phyloP scores from a whole-genome alignment of 345 rosid species.

The Acer yangbiense region DNA sequence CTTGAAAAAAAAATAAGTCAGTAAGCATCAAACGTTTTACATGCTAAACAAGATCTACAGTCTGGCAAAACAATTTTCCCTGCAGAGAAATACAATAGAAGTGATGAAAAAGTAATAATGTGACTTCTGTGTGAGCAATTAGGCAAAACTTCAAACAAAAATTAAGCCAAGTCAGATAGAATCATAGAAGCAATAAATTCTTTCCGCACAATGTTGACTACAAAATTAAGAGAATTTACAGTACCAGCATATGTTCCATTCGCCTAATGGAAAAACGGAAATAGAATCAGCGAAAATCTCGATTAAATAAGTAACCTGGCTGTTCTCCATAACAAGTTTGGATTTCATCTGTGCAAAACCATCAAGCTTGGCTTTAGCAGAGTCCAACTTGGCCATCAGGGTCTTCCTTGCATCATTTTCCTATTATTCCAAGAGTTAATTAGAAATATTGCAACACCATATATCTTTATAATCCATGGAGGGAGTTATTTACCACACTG shows the following conservation, averaged over 20 bases:
- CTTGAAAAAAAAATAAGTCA: background rate
- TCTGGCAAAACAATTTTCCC: background rate
- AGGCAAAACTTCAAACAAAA: background rate
- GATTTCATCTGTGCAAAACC: constrained; percentile 44
- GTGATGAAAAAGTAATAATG: background rate
- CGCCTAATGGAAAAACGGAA: background rate
- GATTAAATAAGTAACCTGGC: constrained; percentile 42
- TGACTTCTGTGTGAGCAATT: constrained; percentile 4
- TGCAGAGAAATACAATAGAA: background rate
- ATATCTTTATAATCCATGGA: background rate
- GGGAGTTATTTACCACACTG: constrained; percentile 28
- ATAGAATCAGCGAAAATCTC: background rate
- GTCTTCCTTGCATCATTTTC: constrained; percentile 32
- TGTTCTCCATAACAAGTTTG: constrained; percentile 43
- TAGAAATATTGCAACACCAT: constrained; percentile 6
- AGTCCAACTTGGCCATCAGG: constrained; percentile 40
- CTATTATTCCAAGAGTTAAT: constrained; percentile 29
- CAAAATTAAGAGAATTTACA: background rate
- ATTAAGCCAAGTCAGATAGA: background rate
- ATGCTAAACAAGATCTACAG: background rate
- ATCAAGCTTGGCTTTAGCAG: constrained; percentile 55
- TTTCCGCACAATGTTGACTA: background rate
- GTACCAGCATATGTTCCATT: background rate
- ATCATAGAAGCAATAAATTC: background rate
- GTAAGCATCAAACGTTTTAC: background rate